These are phyloP conservation scores for Aspergillus coremiiformis DNA, from an alignment of 495 filamentous ascomycete species.

Conservation along the genomic window DNA sequence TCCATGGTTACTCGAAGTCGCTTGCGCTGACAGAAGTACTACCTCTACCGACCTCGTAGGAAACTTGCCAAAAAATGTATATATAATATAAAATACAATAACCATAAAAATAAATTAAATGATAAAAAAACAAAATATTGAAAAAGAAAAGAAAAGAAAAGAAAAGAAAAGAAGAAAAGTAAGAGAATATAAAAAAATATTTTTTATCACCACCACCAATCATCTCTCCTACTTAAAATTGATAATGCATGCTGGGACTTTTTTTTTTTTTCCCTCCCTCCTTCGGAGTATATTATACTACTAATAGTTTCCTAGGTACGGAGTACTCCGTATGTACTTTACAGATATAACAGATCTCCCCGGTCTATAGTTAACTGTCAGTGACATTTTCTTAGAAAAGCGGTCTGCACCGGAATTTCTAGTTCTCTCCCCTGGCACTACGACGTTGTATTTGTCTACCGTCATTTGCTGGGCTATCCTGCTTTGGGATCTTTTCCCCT, in stretches of 20 bases:
- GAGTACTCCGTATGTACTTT: no score
- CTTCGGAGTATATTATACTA: background rate
- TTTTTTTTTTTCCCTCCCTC: no score
- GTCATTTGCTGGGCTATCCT: background rate
- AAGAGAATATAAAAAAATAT: background rate
- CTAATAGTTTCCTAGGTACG: no score
- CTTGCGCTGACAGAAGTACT: no score
- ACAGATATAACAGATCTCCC: background rate
- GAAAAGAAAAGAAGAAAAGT: background rate
- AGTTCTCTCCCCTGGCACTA: background rate
- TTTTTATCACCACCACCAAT: background rate
- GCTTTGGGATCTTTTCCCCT: background rate
- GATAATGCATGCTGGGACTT: background rate
- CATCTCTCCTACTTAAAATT: background rate
- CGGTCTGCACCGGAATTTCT: constrained; percentile 16
- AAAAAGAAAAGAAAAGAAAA: background rate
- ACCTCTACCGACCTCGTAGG: no score
- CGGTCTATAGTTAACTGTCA: background rate
- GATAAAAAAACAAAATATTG: no score
- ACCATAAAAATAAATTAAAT: no score
- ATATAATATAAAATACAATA: no score
- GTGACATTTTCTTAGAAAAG: background rate
- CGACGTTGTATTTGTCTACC: background rate
- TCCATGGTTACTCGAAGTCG: no score
- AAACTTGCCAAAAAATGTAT: no score